Base-by-base conservation (phyloP, 768 basidiomycete genomes). In the Rhizopogon salebrosus region DNA sequence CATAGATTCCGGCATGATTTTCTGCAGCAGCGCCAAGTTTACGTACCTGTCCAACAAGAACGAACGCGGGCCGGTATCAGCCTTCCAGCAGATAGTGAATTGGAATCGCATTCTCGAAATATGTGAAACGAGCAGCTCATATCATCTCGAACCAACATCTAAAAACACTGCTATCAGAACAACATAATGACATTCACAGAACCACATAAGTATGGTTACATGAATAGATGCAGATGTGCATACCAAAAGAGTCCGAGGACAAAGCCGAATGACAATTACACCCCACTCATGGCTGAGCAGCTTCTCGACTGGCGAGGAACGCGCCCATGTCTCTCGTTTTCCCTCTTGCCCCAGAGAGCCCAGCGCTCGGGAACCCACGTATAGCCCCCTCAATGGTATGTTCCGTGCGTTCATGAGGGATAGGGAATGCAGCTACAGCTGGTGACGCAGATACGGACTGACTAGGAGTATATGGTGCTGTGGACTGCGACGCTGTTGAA, bases 401-500 rank as follows among this genome's bases (percentile, higher is more conserved):
- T 41, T 74, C 72, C 66, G 64, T 52, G 64, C 57, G 34, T 66
- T 72, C 61, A 55, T 68, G 36, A 45, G 70, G 54, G 57, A 68
- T 34, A 57, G 63, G 58, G 64, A 55, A 56, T 53, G 57, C 35
- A 46, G 58, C 54, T 34, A 58, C 60, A 18, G 62, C 54, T 40
- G 59, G 48, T 24, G 56, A 27, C 60, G 57, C 62, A 70, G 51
- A 72, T 14, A 68, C 55, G 8, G 74, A 64, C 26, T 72, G 72
- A 6, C 63, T 57, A 0, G 77, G 75, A 5, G 78, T 75, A 1
- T 76, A 67, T 3, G 76, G 66, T 2, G 75, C 73, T 6, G 72
- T 69, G 0, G 81, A 76, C 49, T 79, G 75, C 0, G 79, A 77
- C 3, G 73, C 71, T 6, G 67, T 70, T 3, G 74, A 69, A 5